These are phyloP conservation scores for Magnusiomyces clavatus DNA, from an alignment of 1,139 yeast species.

Conservation along the genomic window DNA sequence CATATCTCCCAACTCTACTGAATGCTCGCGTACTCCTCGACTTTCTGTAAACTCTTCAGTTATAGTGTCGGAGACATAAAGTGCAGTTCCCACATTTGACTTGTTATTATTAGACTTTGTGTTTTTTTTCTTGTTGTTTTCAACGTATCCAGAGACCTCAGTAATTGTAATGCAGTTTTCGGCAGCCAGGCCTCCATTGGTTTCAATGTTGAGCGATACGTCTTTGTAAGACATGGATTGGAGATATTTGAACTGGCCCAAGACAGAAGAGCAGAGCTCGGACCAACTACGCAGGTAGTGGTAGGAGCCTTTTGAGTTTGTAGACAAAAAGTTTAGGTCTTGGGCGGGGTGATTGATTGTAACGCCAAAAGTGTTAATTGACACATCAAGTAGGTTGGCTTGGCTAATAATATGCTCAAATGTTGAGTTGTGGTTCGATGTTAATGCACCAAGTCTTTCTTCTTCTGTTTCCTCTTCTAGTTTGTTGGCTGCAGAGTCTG, in stretches of 20 bases:
- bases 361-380: constrained; percentile 14
- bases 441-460: neutral
- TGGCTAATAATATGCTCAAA: constrained; percentile 1
- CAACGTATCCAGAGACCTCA: too few relatives aligned
- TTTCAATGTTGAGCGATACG: constrained; percentile 15
- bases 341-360: constrained; percentile 13
- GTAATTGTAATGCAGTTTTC: neutral
- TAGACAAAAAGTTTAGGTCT: constrained; percentile 6
- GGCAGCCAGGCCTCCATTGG: constrained; percentile 15
- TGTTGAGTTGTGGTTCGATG: neutral
- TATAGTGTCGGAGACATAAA: too few relatives aligned
- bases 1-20: constrained; percentile 18
- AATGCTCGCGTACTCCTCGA: constrained; percentile 6
- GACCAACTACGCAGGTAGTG: constrained; percentile 13
- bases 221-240: constrained; percentile 13
- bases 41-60: too few relatives aligned
- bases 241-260: constrained; percentile 8
- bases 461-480: neutral
- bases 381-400: constrained; percentile 4
- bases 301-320: constrained; percentile 11
- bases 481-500: constrained; percentile 11
- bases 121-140: too few relatives aligned
- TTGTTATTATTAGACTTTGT: too few relatives aligned
- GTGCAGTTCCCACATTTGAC: too few relatives aligned
- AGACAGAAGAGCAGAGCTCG: constrained; percentile 8